phyloP scores from a whole-genome alignment of 768 basidiomycete genomes.

The Lactarius hatsudake region DNA sequence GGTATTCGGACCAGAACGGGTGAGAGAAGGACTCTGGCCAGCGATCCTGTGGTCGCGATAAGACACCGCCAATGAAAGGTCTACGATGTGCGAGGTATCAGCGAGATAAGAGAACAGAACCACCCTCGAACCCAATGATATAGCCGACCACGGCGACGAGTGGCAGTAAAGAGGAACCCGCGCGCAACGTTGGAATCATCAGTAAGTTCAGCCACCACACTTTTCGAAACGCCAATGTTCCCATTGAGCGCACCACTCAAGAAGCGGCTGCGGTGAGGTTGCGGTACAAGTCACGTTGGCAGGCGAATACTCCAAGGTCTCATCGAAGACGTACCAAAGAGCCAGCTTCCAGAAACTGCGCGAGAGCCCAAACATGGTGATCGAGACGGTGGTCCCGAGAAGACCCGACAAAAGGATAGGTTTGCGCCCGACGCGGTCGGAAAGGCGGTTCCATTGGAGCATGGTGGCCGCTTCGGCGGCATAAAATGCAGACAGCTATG shows the following conservation, averaged over 20 bases:
- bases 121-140: not conserved
- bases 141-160: constrained; percentile 18
- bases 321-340: constrained; percentile 16
- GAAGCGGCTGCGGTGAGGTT: not conserved
- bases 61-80: constrained; percentile 25
- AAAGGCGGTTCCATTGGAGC: constrained; percentile 44
- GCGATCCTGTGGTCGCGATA: constrained; percentile 26
- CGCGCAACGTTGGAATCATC: constrained; percentile 53
- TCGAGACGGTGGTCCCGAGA: constrained; percentile 33
- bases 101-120: not conserved
- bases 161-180: constrained; percentile 33
- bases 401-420: constrained; percentile 36
- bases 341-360: constrained; percentile 34
- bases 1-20: no score
- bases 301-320: not conserved
- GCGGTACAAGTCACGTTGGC: not conserved
- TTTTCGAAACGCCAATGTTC: constrained; percentile 46
- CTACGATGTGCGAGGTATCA: not conserved
- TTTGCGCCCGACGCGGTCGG: constrained; percentile 46
- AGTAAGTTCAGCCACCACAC: constrained; percentile 50
- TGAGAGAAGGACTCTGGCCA: no score
- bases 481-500: constrained; percentile 45
- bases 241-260: not conserved
- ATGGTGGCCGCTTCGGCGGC: constrained; percentile 38
- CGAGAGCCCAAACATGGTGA: constrained; percentile 37